Conservation (phyloP, 495 filamentous ascomycete genomes). For the Penicillium antarcticum region DNA sequence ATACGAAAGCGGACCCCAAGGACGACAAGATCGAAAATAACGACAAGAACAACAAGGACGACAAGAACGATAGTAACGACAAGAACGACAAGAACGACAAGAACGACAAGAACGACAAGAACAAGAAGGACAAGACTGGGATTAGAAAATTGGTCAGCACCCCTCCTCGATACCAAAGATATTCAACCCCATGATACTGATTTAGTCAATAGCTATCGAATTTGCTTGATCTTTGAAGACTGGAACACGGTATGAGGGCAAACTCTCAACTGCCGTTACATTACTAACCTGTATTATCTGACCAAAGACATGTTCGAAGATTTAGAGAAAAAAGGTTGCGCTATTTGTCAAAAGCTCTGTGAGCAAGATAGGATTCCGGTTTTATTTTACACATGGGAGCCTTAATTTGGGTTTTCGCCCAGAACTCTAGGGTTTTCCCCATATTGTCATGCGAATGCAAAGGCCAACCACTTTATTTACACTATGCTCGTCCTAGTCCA, state of each 20-base stretch:
- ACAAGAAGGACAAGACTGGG: neutral
- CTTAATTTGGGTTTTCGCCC: slow-evolving; percentile 3
- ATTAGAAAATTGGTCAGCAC: neutral
- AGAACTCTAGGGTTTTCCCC: slow-evolving; percentile 1
- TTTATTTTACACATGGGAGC: neutral
- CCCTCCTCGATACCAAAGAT: too few relatives aligned
- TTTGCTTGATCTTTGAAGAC: neutral
- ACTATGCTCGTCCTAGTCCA: neutral
- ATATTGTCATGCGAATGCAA: slow-evolving; percentile 2
- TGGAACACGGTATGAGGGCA: neutral
- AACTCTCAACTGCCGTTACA: neutral
- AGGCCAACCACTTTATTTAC: neutral
- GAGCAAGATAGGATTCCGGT: neutral
- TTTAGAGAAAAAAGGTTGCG: neutral
- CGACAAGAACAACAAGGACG: too few relatives aligned
- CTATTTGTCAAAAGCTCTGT: neutral
- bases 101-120: too few relatives aligned
- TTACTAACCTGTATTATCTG: neutral
- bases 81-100: too few relatives aligned
- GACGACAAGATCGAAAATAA: too few relatives aligned
- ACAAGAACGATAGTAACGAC: too few relatives aligned
- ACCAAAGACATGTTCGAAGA: neutral
- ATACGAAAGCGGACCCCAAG: neutral
- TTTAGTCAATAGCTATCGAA: neutral
- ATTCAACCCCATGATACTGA: neutral